These are phyloP conservation scores for Anthracocystis setariae DNA, from an alignment of 1,284 basidiomycete species.

Conservation along the genomic window DNA sequence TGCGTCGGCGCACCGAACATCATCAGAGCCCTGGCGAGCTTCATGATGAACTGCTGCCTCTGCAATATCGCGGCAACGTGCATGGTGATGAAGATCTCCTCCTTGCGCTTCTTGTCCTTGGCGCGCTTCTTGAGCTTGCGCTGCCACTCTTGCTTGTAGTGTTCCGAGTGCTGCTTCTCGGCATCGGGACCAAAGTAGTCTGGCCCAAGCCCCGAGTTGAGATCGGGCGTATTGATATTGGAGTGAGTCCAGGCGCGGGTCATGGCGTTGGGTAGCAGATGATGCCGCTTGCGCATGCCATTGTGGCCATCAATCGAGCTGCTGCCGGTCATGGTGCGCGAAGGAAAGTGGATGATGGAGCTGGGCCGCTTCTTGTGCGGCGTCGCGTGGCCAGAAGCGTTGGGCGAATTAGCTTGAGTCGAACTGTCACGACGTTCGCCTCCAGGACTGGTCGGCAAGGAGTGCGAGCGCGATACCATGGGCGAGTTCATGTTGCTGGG, in stretches of 20 bases:
- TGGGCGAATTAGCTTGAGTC: slow-evolving; percentile 42
- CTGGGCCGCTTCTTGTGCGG: slow-evolving; percentile 42
- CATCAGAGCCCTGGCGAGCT: slow-evolving; percentile 88
- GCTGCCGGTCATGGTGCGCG: slow-evolving; percentile 40
- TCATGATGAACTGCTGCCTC: slow-evolving; percentile 88
- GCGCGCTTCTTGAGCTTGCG: slow-evolving; percentile 61
- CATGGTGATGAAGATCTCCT: slow-evolving; percentile 76
- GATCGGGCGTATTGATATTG: slow-evolving; percentile 56
- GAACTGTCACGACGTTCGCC: slow-evolving; percentile 34
- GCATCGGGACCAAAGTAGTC: slow-evolving; percentile 60
- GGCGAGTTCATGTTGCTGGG: slow-evolving; percentile 39
- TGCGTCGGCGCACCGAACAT: slow-evolving; percentile 94
- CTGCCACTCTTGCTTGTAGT: slow-evolving; percentile 61
- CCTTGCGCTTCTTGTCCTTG: slow-evolving; percentile 62
- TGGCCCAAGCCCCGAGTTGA: slow-evolving; percentile 25
- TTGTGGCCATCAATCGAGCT: slow-evolving; percentile 28
- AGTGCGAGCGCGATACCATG: slow-evolving; percentile 37
- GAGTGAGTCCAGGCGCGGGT: slow-evolving; percentile 48
- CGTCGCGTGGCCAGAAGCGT: slow-evolving; percentile 31
- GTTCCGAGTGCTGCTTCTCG: slow-evolving; percentile 43
- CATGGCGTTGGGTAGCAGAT: slow-evolving; percentile 31
- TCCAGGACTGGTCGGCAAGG: slow-evolving; percentile 43
- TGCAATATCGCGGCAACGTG: slow-evolving; percentile 87
- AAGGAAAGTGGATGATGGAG: slow-evolving; percentile 49
- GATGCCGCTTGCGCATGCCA: slow-evolving; percentile 18